Conservation (phyloP, 2,329 filamentous ascomycete genomes). For the Metarhizium brunneum region DNA sequence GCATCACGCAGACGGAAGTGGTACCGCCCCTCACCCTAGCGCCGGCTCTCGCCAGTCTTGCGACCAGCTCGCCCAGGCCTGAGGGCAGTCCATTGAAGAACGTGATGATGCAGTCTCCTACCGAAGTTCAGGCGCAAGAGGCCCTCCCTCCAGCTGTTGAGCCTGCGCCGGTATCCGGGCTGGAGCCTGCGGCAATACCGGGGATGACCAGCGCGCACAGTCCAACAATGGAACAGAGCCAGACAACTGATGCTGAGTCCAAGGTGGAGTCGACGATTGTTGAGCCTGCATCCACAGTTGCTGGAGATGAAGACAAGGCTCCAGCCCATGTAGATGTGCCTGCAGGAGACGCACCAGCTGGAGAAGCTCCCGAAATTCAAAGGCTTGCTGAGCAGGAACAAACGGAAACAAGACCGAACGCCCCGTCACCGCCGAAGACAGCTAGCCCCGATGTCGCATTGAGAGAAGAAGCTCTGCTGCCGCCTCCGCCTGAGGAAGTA, state of each 20-base stretch:
- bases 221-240: background rate
- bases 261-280: slow-evolving; percentile 15
- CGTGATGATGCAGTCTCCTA: slow-evolving; percentile 37
- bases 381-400: background rate
- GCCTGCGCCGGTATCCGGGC: background rate
- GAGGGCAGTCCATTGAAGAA: slow-evolving; percentile 47
- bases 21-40: slow-evolving; percentile 20
- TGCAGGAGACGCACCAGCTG: background rate
- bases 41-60: slow-evolving; percentile 18
- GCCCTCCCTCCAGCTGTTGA: background rate
- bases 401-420: background rate
- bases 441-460: background rate
- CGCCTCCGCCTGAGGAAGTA: slow-evolving; percentile 29
- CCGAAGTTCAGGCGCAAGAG: slow-evolving; percentile 18
- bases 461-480: slow-evolving; percentile 18
- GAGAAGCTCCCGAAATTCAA: slow-evolving; percentile 4
- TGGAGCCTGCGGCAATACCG: slow-evolving; percentile 4
- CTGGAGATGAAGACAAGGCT: slow-evolving; percentile 18
- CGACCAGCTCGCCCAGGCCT: slow-evolving; percentile 22
- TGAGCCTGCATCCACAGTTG: slow-evolving; percentile 22
- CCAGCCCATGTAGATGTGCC: slow-evolving; percentile 16
- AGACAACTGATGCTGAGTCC: slow-evolving; percentile 5
- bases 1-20: slow-evolving; percentile 10
- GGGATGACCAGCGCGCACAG: background rate
- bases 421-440: background rate